Base-by-base conservation (phyloP, 176 grass and related monocot genomes). In the Oryza australiensis region DNA sequence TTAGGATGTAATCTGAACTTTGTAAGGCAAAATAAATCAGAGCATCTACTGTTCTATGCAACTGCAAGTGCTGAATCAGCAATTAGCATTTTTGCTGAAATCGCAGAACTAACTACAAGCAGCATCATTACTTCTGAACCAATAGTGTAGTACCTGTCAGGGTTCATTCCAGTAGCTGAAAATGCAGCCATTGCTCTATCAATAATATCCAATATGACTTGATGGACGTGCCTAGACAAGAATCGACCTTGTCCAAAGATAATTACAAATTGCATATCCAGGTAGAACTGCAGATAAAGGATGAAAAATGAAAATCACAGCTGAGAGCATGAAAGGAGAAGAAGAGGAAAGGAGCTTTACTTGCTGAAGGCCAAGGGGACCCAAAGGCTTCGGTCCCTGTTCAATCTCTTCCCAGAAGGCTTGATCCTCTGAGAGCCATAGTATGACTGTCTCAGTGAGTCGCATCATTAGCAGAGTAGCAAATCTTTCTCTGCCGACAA, bases 241-340 rank as follows among this genome's bases (percentile, higher is more conserved):
- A 92, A 94, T 82, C 95, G 87, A 12, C 92, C 92, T 91, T 97
- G 95, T 41, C 90, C 95, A 15, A 92, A 97, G 74, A 92, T 81
- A 5, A 98, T 87, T 35, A 98, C 90, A 72, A 98, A 98, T 85
- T 98, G 95, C 95, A 98, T 98, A 86, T 97, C 95, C 90, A 97
- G 64, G 49, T 94, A 94, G 76, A 97, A 97, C 95, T 97, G 77
- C 85, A 87, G 66, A 68, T 42, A 80, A 74, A 48, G 34, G 72
- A 71, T 68, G 24, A 68, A 59, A 42, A 70, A 84, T 70, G 43
- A 74, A 84, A 76, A 69, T 24, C 66, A 75, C 5, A 59, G 7
- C 26, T 88, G 64, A 41, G 12, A 74, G 13, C 65, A 71, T 33
- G 26, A 80, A 64, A 22, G 3, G 73, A 79, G 46, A 70, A 80